Conservation (phyloP, 1,139 yeast genomes). For the Taphrina confusa region DNA sequence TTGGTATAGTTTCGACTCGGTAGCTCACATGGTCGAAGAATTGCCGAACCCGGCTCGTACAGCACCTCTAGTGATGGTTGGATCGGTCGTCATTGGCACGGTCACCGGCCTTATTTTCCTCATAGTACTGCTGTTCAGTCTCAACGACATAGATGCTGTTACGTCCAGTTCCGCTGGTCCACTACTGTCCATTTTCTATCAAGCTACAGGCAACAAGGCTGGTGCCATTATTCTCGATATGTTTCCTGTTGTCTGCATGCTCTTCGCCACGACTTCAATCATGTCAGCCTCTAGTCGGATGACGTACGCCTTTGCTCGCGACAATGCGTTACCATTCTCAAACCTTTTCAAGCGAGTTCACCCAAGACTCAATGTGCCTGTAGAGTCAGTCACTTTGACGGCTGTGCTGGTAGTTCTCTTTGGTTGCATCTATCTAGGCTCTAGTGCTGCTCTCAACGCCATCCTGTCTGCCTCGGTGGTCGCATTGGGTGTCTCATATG, state of each 20-base stretch:
- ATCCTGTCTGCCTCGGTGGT: conserved; percentile 83
- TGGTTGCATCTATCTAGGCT: conserved; percentile 63
- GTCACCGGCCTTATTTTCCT: conserved; percentile 73
- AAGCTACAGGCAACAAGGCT: conserved; percentile 58
- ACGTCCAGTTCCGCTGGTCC: conserved; percentile 19
- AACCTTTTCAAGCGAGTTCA: conserved; percentile 67
- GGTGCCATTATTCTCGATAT: conserved; percentile 68
- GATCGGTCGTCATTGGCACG: conserved; percentile 64
- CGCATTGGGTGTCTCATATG: conserved; percentile 72
- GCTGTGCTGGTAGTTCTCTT: conserved; percentile 63
- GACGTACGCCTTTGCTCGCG: conserved; percentile 80
- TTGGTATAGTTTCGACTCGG: conserved; percentile 63
- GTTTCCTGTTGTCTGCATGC: conserved; percentile 67
- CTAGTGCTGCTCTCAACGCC: conserved; percentile 77
- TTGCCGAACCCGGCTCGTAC: conserved; percentile 62
- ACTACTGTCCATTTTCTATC: conserved; percentile 62
- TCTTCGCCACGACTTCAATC: conserved; percentile 73
- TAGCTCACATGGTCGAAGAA: conserved; percentile 81
- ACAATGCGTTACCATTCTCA: conserved; percentile 72
- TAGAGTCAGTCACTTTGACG: conserved; percentile 69
- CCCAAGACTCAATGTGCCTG: conserved; percentile 62
- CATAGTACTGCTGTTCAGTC: conserved; percentile 66
- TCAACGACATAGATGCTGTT: conserved; percentile 65
- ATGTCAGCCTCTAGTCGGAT: conserved; percentile 81
- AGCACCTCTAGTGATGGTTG: conserved; percentile 72